phyloP scores from a whole-genome alignment of 2,329 filamentous ascomycete genomes.

The Huntiella abstrusa region DNA sequence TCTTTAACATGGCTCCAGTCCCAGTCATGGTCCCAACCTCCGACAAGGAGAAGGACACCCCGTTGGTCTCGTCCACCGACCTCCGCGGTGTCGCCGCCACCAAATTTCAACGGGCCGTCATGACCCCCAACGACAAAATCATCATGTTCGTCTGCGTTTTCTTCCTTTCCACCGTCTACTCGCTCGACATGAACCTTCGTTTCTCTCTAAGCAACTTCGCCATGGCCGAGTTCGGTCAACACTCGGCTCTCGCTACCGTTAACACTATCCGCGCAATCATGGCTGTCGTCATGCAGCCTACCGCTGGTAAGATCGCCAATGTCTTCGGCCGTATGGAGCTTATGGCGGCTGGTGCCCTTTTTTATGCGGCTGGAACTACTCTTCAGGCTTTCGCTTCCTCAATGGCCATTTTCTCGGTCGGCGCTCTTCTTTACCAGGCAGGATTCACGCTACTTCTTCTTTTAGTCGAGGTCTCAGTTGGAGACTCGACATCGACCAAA shows the following conservation, averaged over 20 bases:
- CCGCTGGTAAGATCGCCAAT: conserved; percentile 40
- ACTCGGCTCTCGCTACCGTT: conserved; percentile 38
- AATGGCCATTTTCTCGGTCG: conserved; percentile 33
- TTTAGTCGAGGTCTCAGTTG: conserved; percentile 44
- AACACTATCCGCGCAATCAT: conserved; percentile 39
- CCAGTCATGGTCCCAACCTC: too few relatives aligned
- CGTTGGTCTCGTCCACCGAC: conserved; percentile 12
- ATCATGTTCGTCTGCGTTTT: conserved; percentile 43
- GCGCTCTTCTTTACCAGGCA: conserved; percentile 41
- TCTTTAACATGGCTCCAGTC: not conserved
- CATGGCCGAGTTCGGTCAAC: conserved; percentile 28
- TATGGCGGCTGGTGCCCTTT: conserved; percentile 36
- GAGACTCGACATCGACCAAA: conserved; percentile 42
- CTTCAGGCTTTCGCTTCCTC: conserved; percentile 32
- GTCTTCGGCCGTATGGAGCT: conserved; percentile 43
- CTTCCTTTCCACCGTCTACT: conserved; percentile 43
- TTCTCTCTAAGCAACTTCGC: conserved; percentile 36
- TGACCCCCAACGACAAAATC: conserved; percentile 31
- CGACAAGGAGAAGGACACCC: too few relatives aligned
- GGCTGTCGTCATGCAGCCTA: conserved; percentile 36
- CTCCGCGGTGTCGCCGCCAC: conserved; percentile 39
- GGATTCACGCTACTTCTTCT: conserved; percentile 44
- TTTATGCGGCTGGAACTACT: conserved; percentile 39
- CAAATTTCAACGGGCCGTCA: conserved; percentile 33
- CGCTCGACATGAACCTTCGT: conserved; percentile 37